phyloP scores from a whole-genome alignment of 148 eudicot species.

The Amaranthus cruentus region DNA sequence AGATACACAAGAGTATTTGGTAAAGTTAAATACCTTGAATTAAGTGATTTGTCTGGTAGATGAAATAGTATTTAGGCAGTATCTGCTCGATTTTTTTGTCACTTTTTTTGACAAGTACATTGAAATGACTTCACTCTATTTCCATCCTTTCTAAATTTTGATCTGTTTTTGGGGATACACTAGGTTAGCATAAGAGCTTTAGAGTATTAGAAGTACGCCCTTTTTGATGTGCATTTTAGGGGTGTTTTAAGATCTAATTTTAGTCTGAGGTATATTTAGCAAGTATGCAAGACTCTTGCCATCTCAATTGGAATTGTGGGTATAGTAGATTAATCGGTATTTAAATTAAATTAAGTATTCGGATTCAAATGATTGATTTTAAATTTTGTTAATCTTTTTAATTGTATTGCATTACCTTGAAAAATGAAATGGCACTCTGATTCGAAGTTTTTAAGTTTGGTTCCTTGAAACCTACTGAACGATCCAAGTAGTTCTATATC shows the following conservation, averaged over 20 bases:
- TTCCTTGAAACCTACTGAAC: no score
- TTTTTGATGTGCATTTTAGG: conserved; percentile 16
- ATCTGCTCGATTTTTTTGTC: conserved; percentile 7
- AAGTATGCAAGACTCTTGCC: not conserved
- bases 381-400: not conserved
- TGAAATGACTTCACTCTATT: not conserved
- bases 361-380: not conserved
- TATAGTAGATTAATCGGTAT: conserved; percentile 2
- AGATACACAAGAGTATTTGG: conserved; percentile 12
- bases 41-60: not conserved
- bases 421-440: no score
- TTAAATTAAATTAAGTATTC: no score
- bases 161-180: conserved; percentile 3
- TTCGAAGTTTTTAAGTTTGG: no score
- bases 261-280: conserved; percentile 11
- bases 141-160: conserved; percentile 10
- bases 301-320: conserved; percentile 4
- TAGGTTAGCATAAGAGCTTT: conserved; percentile 8
- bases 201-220: not conserved
- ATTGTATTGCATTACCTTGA: no score
- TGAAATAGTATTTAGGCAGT: conserved; percentile 13
- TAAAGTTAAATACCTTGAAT: conserved; percentile 9
- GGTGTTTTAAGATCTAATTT: conserved; percentile 10
- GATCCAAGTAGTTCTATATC: no score
- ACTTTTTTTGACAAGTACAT: conserved; percentile 14